These are phyloP conservation scores for Chaetomiaceae sp. DNA, from an alignment of 2,329 filamentous ascomycete genomes.

Conservation along the genomic window DNA sequence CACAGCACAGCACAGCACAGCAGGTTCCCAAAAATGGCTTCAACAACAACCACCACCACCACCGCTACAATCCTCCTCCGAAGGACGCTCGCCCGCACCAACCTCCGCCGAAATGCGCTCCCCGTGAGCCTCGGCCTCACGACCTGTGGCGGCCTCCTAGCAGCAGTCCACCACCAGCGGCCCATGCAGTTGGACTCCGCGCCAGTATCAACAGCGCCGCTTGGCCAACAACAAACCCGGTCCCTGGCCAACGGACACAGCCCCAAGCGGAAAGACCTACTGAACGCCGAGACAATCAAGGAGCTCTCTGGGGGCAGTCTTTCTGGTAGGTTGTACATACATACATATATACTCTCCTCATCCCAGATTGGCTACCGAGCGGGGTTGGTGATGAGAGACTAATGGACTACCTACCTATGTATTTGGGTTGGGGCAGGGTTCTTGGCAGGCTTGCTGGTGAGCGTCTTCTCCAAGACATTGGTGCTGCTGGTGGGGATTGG, in stretches of 20 bases:
- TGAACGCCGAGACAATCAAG: constrained; percentile 38
- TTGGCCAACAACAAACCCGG: background rate
- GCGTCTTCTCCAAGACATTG: constrained; percentile 66
- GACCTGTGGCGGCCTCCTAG: constrained; percentile 22
- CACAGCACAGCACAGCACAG: no score
- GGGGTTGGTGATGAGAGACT: no score
- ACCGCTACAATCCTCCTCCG: background rate
- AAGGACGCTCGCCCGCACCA: no score
- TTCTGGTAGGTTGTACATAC: constrained; percentile 37
- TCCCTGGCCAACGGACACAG: constrained; percentile 7
- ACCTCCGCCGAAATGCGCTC: constrained; percentile 1
- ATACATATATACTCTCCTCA: no score
- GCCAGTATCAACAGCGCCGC: background rate
- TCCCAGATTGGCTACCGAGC: no score
- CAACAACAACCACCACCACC: background rate
- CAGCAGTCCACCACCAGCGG: constrained; percentile 27
- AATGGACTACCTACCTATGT: no score
- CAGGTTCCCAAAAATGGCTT: no score
- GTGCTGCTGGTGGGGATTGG: constrained; percentile 63
- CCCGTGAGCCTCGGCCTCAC: constrained; percentile 19
- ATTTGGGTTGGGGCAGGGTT: constrained; percentile 44
- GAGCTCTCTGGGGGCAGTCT: constrained; percentile 54
- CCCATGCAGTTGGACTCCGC: constrained; percentile 30
- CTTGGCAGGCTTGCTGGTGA: constrained; percentile 59
- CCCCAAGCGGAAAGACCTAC: constrained; percentile 18